These are phyloP conservation scores for Tripterygium wilfordii DNA, from an alignment of 177 flowering plant genomes.

Conservation along the genomic window DNA sequence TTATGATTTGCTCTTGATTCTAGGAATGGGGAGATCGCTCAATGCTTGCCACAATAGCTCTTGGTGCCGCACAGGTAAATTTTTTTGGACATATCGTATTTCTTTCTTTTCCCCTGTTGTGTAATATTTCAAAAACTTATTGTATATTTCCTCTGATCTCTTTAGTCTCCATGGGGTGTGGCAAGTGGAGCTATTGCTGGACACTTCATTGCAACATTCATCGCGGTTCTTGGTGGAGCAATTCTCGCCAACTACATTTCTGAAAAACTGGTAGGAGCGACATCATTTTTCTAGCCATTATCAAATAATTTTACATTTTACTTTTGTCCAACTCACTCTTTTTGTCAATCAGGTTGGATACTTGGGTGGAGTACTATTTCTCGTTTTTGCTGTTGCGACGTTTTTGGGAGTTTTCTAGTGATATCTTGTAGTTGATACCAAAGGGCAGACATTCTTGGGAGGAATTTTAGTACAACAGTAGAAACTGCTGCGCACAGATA, in stretches of 20 bases:
- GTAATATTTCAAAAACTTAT: background rate
- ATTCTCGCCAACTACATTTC: constrained; percentile 90
- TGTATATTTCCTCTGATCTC: background rate
- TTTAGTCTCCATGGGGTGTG: constrained; percentile 97
- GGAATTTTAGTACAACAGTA: too few relatives aligned
- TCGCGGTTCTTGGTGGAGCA: constrained; percentile 90
- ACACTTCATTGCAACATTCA: constrained; percentile 74
- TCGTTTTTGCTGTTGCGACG: constrained; percentile 84
- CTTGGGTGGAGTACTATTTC: constrained; percentile 78
- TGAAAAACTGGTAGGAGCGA: constrained; percentile 72
- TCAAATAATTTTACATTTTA: background rate
- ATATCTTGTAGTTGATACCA: too few relatives aligned
- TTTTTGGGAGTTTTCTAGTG: constrained; percentile 80
- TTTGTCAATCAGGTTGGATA: constrained; percentile 80
- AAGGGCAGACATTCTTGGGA: too few relatives aligned
- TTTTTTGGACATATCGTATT: background rate
- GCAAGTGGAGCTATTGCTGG: constrained; percentile 96
- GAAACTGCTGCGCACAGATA: too few relatives aligned
- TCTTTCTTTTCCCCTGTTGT: too few relatives aligned
- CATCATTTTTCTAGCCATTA: background rate
- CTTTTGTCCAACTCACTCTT: background rate
- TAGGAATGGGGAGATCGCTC: constrained; percentile 99
- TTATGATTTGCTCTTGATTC: too few relatives aligned
- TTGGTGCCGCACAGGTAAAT: constrained; percentile 95
- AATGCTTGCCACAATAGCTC: constrained; percentile 97